Evolutionary conservation across 2,329 filamentous ascomycete species (phyloP), one percentile per base, ranked within the genome.

Genomic region (Colletotrichum cordylinicola): DNA sequence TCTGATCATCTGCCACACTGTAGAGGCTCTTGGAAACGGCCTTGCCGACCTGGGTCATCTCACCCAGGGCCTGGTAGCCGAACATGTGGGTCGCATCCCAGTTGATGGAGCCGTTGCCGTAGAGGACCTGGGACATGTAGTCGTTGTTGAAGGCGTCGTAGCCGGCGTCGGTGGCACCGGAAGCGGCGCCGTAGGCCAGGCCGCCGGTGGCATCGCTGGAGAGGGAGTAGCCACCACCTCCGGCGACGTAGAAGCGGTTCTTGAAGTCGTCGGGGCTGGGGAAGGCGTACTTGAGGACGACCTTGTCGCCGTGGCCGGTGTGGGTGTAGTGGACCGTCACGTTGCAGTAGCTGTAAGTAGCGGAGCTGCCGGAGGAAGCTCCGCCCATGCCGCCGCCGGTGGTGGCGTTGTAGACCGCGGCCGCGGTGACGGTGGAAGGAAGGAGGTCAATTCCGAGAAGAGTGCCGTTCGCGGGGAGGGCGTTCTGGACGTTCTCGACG

Each of bases 21-120:
- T 92, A 92, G 80, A 90, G 91, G 1, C 82, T 80, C 18, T 86
- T 78, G 3, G 85, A 84, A 24, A 92, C 81, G 15, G 84, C 72
- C 79, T 90, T 92, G 13, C 87, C 88, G 4, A 87, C 78, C 60
- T 66, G 60, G n/a, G 72, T 71, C 60, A 75, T 71, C 72, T 75
- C 72, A 8, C 68, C 72, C 15, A 75, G 9, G 4, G 72, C 72
- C 60, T 70, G 60, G 60, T 70, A 75, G 9, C 60, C 67, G n/a
- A 72, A 75, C 48, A 66, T 67, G 21, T 75, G 61, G 29, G 61
- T 70, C 2, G 61, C 60, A n/a, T 70, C 67, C 72, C 67, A 75
- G 67, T 75, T 75, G 35, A 75, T 71, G 21, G 67, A 70, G 16
- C 72, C 67, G 67, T 87, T 85, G 16, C 82, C 83, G 10, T 85